These are phyloP conservation scores for Plantago elongata DNA, from an alignment of 257 asterid species.

Conservation along the genomic window DNA sequence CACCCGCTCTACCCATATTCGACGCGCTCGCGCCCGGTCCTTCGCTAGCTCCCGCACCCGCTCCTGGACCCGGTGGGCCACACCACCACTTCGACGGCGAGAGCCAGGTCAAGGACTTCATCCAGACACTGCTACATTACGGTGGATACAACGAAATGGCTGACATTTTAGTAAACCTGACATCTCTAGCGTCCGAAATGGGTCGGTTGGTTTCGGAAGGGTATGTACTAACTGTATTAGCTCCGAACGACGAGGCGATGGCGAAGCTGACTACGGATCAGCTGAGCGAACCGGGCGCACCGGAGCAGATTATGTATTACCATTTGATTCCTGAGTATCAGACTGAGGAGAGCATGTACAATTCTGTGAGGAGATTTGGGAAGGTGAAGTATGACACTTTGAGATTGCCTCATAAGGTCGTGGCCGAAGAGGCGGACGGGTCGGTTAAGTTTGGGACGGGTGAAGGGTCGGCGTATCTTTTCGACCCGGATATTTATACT, in stretches of 20 bases:
- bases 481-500: slow-evolving; percentile 90
- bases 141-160: slow-evolving; percentile 96
- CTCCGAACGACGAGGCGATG: slow-evolving; percentile 97
- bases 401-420: slow-evolving; percentile 77
- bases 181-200: slow-evolving; percentile 89
- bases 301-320: slow-evolving; percentile 89
- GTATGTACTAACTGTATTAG: slow-evolving; percentile 70
- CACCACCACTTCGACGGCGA: slow-evolving; percentile 94
- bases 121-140: slow-evolving; percentile 76
- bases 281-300: slow-evolving; percentile 85
- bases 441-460: slow-evolving; percentile 77
- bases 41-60: slow-evolving; percentile 86
- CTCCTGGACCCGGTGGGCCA: slow-evolving; percentile 94
- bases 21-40: slow-evolving; percentile 95
- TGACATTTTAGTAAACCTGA: slow-evolving; percentile 74
- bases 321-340: slow-evolving; percentile 88
- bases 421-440: slow-evolving; percentile 93
- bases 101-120: slow-evolving; percentile 88
- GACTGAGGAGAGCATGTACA: slow-evolving; percentile 96
- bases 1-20: slow-evolving; percentile 59
- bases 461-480: slow-evolving; percentile 65
- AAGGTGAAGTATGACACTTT: slow-evolving; percentile 72
- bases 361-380: slow-evolving; percentile 84
- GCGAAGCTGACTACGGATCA: slow-evolving; percentile 83
- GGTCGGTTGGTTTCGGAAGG: slow-evolving; percentile 89